Evolutionary conservation across 2,329 filamentous ascomycete species (phyloP).

Genomic region (Cladosporium sp.): DNA sequence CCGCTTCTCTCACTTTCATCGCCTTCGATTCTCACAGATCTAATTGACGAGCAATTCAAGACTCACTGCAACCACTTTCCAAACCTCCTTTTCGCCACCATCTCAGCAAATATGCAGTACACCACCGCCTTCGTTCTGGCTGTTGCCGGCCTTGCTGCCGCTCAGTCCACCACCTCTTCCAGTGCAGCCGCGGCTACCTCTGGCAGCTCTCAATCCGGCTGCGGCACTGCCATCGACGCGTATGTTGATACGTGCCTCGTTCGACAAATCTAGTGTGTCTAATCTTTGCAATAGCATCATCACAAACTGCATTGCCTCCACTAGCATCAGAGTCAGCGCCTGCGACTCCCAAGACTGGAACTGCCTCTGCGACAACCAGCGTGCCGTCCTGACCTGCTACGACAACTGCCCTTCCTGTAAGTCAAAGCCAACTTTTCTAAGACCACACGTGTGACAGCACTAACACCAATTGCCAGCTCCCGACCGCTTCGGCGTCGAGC

Average conservation of each 20-base stretch:
- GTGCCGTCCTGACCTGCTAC: constrained; percentile 48
- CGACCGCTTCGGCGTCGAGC: constrained; percentile 31
- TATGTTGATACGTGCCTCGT: constrained; percentile 19
- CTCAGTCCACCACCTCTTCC: constrained; percentile 35
- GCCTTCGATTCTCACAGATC: not conserved
- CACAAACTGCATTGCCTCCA: constrained; percentile 43
- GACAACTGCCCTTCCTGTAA: constrained; percentile 53
- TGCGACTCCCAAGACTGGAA: constrained; percentile 49
- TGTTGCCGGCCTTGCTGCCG: constrained; percentile 37
- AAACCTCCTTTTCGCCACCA: not conserved
- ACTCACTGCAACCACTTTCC: not conserved
- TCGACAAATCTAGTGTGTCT: not conserved
- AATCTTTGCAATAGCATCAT: constrained; percentile 41
- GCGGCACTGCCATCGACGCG: constrained; percentile 35
- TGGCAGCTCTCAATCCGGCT: constrained; percentile 29
- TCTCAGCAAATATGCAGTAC: constrained; percentile 8
- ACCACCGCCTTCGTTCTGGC: constrained; percentile 28
- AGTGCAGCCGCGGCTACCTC: constrained; percentile 26
- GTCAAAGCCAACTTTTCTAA: constrained; percentile 15
- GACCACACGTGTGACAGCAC: not conserved
- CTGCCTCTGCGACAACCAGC: constrained; percentile 57
- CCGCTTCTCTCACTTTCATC: not conserved
- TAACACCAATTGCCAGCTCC: constrained; percentile 25
- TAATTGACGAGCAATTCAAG: not conserved
- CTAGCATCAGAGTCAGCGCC: constrained; percentile 38